Base-by-base conservation (phyloP, 2,329 filamentous ascomycete genomes). In the Fusarium sp. region DNA sequence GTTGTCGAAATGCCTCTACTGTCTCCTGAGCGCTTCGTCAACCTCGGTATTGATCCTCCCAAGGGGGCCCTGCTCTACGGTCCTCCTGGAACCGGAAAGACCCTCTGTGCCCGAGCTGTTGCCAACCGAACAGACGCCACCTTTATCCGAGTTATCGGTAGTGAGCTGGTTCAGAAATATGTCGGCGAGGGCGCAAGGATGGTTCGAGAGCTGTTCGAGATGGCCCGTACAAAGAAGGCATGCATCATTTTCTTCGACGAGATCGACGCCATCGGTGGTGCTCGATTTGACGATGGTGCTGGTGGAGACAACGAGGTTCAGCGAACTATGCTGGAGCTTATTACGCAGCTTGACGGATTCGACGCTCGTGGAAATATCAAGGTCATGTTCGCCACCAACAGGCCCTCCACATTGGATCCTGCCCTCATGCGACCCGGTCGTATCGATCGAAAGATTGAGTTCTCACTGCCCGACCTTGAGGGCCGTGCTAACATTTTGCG, bases 391-490 rank as follows among this genome's bases (percentile, higher is more conserved):
- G 96, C 96, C 66, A 98, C 96, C 81, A 98, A 98, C 88, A 89
- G 96, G 82, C 96, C 96, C 6, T 97, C 95, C 8, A 98, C 96
- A 8, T 88, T 98, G 62, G 96, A 98, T 81, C 96, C 96, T n/a
- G 96, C 96, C 6, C 88, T 98, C 74, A 98, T 98, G 95, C 90
- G 96, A 86, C 96, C 96, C 16, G 96, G 96, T 37, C 95, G 96
- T 89, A 98, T 98, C 80, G 96, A 98, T 83, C 91, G 96, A 80
- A 99, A 99, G 89, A 99, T 99, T 79, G 96, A 99, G 84, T 99
- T 99, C 87, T 96, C 95, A 2, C 89, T 99, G 30, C 96, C 96
- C 30, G 96, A 99, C 82, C 94, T 98, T 77, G 96, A 99, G 83
- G 96, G 96, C 58, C 93, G 96, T 75, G 96, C 96, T 80, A 98